Evolutionary conservation across 2,329 filamentous ascomycete genomes (phyloP).

Genomic region (Cordyceps farinosa): DNA sequence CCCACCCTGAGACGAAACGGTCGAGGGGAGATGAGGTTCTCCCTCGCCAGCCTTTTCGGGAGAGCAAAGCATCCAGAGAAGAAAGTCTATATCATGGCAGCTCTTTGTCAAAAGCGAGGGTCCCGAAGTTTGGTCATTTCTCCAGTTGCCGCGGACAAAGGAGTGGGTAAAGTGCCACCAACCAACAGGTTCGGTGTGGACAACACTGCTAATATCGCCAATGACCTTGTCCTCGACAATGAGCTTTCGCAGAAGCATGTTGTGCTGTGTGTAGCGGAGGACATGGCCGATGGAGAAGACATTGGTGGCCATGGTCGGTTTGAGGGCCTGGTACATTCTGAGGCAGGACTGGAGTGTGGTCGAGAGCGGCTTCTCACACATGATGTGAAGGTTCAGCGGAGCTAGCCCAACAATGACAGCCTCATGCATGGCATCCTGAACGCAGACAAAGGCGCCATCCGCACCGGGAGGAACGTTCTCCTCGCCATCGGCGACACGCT

Average conservation of each 20-base stretch:
- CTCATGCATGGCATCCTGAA: slow-evolving; percentile 84
- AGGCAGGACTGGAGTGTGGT: slow-evolving; percentile 76
- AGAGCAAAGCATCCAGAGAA: slow-evolving; percentile 86
- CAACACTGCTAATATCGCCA: slow-evolving; percentile 79
- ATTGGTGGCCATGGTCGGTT: slow-evolving; percentile 29
- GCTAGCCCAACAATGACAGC: slow-evolving; percentile 75
- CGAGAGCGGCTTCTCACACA: slow-evolving; percentile 93
- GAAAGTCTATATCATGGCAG: slow-evolving; percentile 91
- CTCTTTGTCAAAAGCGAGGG: slow-evolving; percentile 89
- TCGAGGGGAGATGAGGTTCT: slow-evolving; percentile 67
- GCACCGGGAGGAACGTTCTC: slow-evolving; percentile 48
- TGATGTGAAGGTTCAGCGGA: slow-evolving; percentile 70
- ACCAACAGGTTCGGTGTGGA: slow-evolving; percentile 91
- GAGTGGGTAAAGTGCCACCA: slow-evolving; percentile 95
- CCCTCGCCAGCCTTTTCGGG: slow-evolving; percentile 47
- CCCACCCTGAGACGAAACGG: slow-evolving; percentile 71
- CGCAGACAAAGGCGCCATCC: slow-evolving; percentile 61
- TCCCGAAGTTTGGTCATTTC: slow-evolving; percentile 70
- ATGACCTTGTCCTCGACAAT: slow-evolving; percentile 72
- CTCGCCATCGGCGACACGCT: slow-evolving; percentile 47
- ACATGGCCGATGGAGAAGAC: slow-evolving; percentile 95
- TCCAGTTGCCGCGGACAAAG: slow-evolving; percentile 93
- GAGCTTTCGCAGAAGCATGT: slow-evolving; percentile 75
- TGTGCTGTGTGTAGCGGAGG: slow-evolving; percentile 88
- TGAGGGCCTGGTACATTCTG: slow-evolving; percentile 62